phyloP scores from a whole-genome alignment of 116 monocot species.

The Phalaenopsis hybrid region DNA sequence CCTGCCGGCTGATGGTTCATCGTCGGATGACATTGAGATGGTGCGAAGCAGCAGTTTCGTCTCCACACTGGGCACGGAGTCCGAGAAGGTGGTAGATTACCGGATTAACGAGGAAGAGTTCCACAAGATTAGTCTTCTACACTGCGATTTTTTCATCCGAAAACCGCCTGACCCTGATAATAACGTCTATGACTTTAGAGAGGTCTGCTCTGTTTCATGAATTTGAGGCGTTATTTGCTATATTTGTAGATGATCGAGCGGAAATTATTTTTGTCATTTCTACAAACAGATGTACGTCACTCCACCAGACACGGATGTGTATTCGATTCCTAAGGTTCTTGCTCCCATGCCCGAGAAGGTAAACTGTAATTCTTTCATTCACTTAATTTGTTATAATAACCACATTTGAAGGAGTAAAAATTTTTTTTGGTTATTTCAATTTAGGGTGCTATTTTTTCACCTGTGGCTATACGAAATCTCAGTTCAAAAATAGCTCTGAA shows the following conservation, averaged over 20 bases:
- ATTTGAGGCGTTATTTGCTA: background rate
- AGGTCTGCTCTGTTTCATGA: slow-evolving; percentile 29
- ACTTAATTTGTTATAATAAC: background rate
- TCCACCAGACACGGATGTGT: slow-evolving; percentile 86
- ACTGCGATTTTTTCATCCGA: slow-evolving; percentile 90
- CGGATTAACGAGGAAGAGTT: slow-evolving; percentile 93
- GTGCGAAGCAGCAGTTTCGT: slow-evolving; percentile 66
- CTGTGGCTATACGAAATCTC: too few relatives aligned
- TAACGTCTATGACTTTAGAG: slow-evolving; percentile 83
- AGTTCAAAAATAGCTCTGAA: too few relatives aligned
- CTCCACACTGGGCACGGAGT: slow-evolving; percentile 66
- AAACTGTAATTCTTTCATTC: background rate
- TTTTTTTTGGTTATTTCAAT: too few relatives aligned
- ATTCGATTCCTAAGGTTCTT: slow-evolving; percentile 79
- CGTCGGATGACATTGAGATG: slow-evolving; percentile 48
- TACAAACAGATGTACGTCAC: slow-evolving; percentile 87
- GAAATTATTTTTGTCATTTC: slow-evolving; percentile 16
- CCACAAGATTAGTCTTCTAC: slow-evolving; percentile 78
- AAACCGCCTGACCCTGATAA: slow-evolving; percentile 85
- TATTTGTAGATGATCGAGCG: background rate
- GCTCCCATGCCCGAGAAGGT: slow-evolving; percentile 94
- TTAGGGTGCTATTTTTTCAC: too few relatives aligned
- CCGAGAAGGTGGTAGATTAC: slow-evolving; percentile 83
- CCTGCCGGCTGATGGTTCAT: background rate
- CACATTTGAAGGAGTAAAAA: too few relatives aligned